Conservation (phyloP, 1,284 basidiomycete genomes). For the Meira miltonrushii region DNA sequence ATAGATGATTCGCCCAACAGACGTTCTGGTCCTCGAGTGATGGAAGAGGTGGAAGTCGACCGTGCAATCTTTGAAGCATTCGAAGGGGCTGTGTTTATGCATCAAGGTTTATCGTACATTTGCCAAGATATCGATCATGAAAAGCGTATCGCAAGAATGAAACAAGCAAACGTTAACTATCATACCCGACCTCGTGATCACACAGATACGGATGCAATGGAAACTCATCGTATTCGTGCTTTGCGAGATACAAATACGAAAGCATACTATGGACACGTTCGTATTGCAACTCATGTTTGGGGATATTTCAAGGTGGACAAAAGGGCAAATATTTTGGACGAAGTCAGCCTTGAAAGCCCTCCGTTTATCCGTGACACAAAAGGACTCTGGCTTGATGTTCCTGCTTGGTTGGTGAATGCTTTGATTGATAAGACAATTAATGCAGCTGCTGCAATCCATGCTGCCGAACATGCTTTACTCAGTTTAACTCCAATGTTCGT, state of each 20-base stretch:
- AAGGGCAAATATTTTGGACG: conserved; percentile 64
- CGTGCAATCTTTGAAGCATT: conserved; percentile 76
- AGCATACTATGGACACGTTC: conserved; percentile 71
- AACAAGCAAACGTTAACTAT: conserved; percentile 74
- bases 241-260: conserved; percentile 62
- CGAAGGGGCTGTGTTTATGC: conserved; percentile 56
- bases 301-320: conserved; percentile 54
- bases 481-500: conserved; percentile 65
- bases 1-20: conserved; percentile 62
- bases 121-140: conserved; percentile 77
- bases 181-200: conserved; percentile 61
- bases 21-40: conserved; percentile 57
- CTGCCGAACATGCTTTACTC: conserved; percentile 75
- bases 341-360: conserved; percentile 72
- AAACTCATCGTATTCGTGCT: conserved; percentile 71
- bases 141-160: conserved; percentile 65
- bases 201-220: conserved; percentile 71
- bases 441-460: conserved; percentile 73
- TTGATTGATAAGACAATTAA: conserved; percentile 62
- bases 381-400: conserved; percentile 82
- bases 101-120: conserved; percentile 56
- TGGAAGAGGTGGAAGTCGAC: conserved; percentile 82
- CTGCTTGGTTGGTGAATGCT: conserved; percentile 58
- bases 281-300: conserved; percentile 67
- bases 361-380: conserved; percentile 71